Evolutionary conservation across 257 asterid genomes (phyloP).

Genomic region (Coffea eugenioides): DNA sequence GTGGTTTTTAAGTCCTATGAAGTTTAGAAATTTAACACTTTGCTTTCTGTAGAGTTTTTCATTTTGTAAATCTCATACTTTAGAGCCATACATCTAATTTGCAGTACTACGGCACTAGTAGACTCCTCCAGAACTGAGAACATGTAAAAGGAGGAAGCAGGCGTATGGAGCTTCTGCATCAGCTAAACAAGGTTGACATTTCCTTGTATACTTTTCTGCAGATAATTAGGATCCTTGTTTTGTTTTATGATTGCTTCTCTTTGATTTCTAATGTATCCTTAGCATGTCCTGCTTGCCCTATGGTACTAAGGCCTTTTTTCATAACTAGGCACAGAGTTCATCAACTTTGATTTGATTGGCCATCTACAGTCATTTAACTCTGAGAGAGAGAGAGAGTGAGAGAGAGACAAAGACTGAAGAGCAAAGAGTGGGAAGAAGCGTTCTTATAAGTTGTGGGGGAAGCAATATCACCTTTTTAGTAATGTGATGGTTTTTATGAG

Average conservation of each 20-base stretch:
- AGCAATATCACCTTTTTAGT: neutral
- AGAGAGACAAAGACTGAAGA: too few species aligned
- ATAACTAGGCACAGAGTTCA: too few species aligned
- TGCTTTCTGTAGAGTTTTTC: neutral
- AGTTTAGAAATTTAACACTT: neutral
- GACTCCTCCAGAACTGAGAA: neutral
- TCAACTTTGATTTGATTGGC: too few species aligned
- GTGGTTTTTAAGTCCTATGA: neutral
- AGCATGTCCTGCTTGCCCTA: neutral
- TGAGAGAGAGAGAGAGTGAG: too few species aligned
- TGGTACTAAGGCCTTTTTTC: neutral
- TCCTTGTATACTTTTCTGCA: neutral
- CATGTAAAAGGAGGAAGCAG: neutral
- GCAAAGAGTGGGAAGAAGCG: too few species aligned
- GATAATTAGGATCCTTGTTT: neutral
- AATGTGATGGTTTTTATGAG: neutral
- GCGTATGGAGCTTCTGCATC: neutral
- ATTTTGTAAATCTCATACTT: neutral
- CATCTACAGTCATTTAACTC: too few species aligned
- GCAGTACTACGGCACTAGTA: neutral
- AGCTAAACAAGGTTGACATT: neutral
- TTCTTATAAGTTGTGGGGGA: too few species aligned
- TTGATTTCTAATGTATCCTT: neutral
- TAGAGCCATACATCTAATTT: neutral
- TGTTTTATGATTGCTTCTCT: neutral